These are phyloP conservation scores for Pneumocystis oryctolagi DNA, from an alignment of 1,139 yeast genomes.

Conservation along the genomic window DNA sequence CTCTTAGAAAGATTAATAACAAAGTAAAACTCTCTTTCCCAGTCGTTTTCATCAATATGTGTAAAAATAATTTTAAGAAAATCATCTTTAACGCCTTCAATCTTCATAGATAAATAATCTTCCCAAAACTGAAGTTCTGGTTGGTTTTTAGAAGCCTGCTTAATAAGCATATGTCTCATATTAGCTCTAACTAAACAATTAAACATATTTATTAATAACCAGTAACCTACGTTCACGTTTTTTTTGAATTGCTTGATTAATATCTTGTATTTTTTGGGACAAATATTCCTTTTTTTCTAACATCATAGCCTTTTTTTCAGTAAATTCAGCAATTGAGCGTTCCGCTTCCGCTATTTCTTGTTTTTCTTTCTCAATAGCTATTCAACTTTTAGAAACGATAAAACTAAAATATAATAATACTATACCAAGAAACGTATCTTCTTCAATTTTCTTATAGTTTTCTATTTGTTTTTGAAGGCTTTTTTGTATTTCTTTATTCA, in stretches of 20 bases:
- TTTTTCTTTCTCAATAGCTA: not conserved
- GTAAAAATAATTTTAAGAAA: conserved; percentile 9
- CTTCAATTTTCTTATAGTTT: not conserved
- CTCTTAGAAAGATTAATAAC: conserved; percentile 4
- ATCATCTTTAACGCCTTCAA: conserved; percentile 12
- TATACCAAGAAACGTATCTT: not conserved
- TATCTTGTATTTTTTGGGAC: not conserved
- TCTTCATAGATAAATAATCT: conserved; percentile 10
- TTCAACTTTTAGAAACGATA: not conserved
- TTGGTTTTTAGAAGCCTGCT: conserved; percentile 7
- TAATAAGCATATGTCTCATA: not conserved
- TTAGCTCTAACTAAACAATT: not conserved
- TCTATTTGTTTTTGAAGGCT: not conserved
- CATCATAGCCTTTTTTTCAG: not conserved
- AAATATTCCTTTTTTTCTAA: not conserved
- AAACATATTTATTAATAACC: not conserved
- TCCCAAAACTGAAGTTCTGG: conserved; percentile 13
- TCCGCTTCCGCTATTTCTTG: not conserved
- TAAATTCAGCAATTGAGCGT: not conserved
- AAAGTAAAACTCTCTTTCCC: conserved; percentile 4
- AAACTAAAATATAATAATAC: not conserved
- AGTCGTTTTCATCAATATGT: conserved; percentile 9
- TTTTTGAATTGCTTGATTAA: not conserved
- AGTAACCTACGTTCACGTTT: not conserved
- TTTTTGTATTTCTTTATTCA: not conserved